phyloP scores from a whole-genome alignment of 2,329 filamentous ascomycete species.

The Elsinoe australis region DNA sequence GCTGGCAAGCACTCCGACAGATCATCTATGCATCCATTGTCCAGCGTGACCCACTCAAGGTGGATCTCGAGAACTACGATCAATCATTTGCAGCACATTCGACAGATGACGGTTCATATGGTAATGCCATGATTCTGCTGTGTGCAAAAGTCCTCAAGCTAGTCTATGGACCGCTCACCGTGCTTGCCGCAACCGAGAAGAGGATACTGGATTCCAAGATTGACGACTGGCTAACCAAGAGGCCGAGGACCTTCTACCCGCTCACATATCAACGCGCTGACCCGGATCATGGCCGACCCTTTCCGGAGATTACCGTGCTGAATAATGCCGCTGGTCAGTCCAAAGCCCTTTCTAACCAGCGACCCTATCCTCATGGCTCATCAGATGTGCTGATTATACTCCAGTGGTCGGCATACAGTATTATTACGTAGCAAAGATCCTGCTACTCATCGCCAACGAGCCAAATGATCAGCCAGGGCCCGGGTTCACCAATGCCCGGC shows the following conservation, averaged over 20 bases:
- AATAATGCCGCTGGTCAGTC: slow-evolving; percentile 28
- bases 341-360: background rate
- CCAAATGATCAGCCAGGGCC: slow-evolving; percentile 14
- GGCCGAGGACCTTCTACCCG: slow-evolving; percentile 24
- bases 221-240: slow-evolving; percentile 21
- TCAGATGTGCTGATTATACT: background rate
- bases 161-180: slow-evolving; percentile 11
- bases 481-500: slow-evolving; percentile 22
- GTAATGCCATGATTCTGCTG: slow-evolving; percentile 34
- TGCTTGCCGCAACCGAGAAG: background rate
- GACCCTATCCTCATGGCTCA: too few relatives aligned
- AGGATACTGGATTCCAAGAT: slow-evolving; percentile 16
- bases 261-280: slow-evolving; percentile 24
- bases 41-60: slow-evolving; percentile 32
- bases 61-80: slow-evolving; percentile 35
- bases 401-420: slow-evolving; percentile 32
- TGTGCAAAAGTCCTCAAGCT: slow-evolving; percentile 34
- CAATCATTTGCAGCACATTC: slow-evolving; percentile 33
- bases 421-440: slow-evolving; percentile 31
- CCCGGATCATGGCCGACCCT: slow-evolving; percentile 21
- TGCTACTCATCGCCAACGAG: slow-evolving; percentile 22
- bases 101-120: slow-evolving; percentile 34
- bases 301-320: slow-evolving; percentile 30
- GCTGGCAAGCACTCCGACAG: slow-evolving; percentile 38
- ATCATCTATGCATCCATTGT: slow-evolving; percentile 37